These are phyloP conservation scores for Auxenochlorella pyrenoidosa DNA, from an alignment of 139 green algal species.

Conservation along the genomic window DNA sequence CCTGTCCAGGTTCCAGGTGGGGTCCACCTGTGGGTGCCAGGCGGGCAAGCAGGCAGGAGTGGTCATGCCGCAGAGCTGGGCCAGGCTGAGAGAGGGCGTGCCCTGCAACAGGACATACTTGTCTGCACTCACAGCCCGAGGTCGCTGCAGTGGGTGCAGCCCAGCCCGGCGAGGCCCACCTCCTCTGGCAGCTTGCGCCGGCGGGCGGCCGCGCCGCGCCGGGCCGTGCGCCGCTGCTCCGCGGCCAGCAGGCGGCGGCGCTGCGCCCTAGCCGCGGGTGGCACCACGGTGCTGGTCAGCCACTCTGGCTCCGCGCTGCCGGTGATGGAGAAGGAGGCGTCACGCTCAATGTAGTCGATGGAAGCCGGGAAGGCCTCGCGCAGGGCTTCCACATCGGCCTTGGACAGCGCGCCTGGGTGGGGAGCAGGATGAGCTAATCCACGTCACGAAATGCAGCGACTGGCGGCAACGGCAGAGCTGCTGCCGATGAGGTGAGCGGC, in stretches of 20 bases:
- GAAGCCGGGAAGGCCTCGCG: not conserved
- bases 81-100: no score
- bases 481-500: no score
- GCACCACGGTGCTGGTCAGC: not conserved
- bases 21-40: not conserved
- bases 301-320: constrained; percentile 15
- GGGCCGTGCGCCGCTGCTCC: not conserved
- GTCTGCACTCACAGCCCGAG: no score
- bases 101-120: no score
- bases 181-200: constrained; percentile 22
- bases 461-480: no score
- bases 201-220: not conserved
- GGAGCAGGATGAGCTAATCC: no score
- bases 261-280: not conserved
- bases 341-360: constrained; percentile 25
- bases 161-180: not conserved
- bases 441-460: no score
- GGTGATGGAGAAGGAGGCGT: constrained; percentile 15
- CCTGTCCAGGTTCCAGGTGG: constrained; percentile 46
- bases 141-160: no score
- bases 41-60: no score
- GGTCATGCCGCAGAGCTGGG: no score
- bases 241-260: not conserved
- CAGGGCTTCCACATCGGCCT: not conserved
- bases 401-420: not conserved